Evolutionary conservation across 257 asterid genomes (phyloP), one percentile per base, ranked within the genome.

Genomic region (Solanum habrochaites): DNA sequence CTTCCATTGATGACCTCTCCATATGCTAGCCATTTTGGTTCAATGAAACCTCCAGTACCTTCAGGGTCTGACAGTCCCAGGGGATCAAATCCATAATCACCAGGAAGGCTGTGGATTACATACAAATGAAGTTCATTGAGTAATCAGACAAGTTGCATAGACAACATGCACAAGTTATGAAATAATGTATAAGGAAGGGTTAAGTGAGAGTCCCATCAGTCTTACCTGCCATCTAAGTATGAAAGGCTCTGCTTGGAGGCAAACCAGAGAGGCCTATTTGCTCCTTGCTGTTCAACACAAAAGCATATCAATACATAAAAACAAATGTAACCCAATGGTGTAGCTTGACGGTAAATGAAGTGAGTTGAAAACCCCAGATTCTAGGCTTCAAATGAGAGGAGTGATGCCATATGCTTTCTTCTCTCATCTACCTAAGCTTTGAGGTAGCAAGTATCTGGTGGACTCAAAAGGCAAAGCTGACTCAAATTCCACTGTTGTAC

Each of bases 61-160:
- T 97, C 98, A 3, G 99, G 99, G 89, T 97, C 98, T 5, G 98
- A 95, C 3, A 94, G 94, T 7, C 99, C 99, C 71, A 97, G 86
- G 7, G 99, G 99, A 87, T 97, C 99, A 91, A 97, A 95, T 74
- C 99, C 99, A 70, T 16, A 95, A 89, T 97, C 99, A 21, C 99
- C 98, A 0, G 99, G 98, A 27, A 95, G 99, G 90, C 98, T 97
- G 96, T 80, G 43, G 20, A 47, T 49, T 73, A 98, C 95, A 66
- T n/a, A 95, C 43, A 47, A 78, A 49, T 47, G 25, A 43, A 14
- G 62, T 6, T n/a, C 15, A 12, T 23, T 7, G 9, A 13, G 16
- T 39, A n/a, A 40, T n/a, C 40, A 64, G 58, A 64, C 32, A 42
- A 42, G 47, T 35, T 25, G 8, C 18, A 20, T 25, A 32, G 25